Conservation (phyloP, 1,284 basidiomycete species). For the Sporisorium scitamineum region DNA sequence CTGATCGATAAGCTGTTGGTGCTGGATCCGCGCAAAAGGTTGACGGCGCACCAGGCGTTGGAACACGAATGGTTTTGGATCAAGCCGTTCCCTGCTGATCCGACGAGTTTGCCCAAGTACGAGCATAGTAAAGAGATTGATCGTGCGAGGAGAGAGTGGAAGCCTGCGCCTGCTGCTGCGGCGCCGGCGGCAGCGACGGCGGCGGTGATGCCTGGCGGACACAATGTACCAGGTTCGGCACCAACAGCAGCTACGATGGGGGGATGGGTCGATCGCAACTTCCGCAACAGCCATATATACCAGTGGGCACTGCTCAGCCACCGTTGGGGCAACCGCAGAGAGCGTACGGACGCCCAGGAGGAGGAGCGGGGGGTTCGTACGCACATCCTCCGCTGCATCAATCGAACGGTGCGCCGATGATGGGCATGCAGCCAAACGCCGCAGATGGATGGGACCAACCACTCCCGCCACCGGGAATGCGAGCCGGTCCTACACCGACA, state of each 20-base stretch:
- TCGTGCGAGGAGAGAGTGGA: slow-evolving; percentile 50
- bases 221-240: not conserved
- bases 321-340: not conserved
- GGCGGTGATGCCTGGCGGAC: not conserved
- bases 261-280: not conserved
- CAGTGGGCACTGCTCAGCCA: not conserved
- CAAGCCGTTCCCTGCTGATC: slow-evolving; percentile 64
- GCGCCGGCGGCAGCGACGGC: not conserved
- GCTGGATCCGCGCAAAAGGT: slow-evolving; percentile 62
- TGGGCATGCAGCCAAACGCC: not conserved
- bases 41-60: slow-evolving; percentile 64
- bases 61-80: slow-evolving; percentile 67
- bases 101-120: slow-evolving; percentile 64
- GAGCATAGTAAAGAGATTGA: slow-evolving; percentile 66
- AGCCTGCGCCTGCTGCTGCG: slow-evolving; percentile 16
- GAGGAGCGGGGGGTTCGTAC: not conserved
- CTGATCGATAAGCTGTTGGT: slow-evolving; percentile 64
- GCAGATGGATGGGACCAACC: slow-evolving; percentile 4
- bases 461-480: not conserved
- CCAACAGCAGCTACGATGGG: not conserved
- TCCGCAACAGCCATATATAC: not conserved
- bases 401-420: not conserved
- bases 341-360: not conserved
- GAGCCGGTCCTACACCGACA: not conserved
- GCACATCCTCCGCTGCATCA: not conserved